Base-by-base conservation (phyloP, 2,329 filamentous ascomycete genomes). In the Colletotrichum somersetense region DNA sequence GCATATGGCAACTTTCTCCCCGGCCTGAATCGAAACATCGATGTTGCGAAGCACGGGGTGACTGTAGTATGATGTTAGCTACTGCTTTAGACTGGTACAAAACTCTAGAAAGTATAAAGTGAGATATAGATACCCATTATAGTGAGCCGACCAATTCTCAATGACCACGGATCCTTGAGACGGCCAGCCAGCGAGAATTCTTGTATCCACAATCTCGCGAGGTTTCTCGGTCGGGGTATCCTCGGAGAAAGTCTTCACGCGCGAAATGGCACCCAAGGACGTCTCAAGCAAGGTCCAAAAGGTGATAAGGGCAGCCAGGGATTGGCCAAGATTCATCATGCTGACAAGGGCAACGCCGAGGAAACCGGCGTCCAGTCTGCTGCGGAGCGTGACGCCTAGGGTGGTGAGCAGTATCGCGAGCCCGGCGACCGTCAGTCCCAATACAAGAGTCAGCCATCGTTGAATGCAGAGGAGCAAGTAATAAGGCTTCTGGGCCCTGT, bases 401-500 rank as follows among this genome's bases (percentile, higher is more conserved):
- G 83, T 77, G 2, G 89, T 83, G 0, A 90, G 77, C 1, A 86
- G 73, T 0, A 86, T 79, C 0, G 86, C 85, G n/a, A 89, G 79
- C 1, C 80, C 79, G 0, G 85, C 84, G 0, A 89, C 85, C 55
- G 87, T 78, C n/a, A 88, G 75, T 68, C 87, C 85, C 2, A 88
- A 74, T 0, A 85, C 85, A 1, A 88, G 73, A 0, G 80, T 81
- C 3, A 88, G 78, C 85, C 85, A 88, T 48, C 84, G 78, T 73
- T 88, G 86, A 8, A 87, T 82, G 40, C 81, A 81, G 67, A 82
- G 84, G 58, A 87, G 80, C 3, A 85, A 79, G 71, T 88, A 88
- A 56, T 85, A 85, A 0, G 86, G 86, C 52, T 81, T 81, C 67
- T 88, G 86, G 0, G 84, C 86, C 18, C 76, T 77, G 69, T 88